phyloP scores from a whole-genome alignment of 1,139 yeast species.

The Entelexis paramagnoliae region DNA sequence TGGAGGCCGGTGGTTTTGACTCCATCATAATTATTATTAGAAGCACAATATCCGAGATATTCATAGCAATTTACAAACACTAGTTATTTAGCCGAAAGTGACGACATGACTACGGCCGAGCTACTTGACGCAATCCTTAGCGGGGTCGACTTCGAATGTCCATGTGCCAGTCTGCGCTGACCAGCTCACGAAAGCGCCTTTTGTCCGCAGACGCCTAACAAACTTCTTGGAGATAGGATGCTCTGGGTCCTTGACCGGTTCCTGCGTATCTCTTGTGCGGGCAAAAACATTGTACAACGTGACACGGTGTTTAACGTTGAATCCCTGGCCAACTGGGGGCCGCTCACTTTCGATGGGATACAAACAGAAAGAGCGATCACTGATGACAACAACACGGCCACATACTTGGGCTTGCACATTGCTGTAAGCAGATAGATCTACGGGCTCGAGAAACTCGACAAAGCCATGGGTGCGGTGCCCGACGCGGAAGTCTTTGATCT shows the following conservation, averaged over 20 bases:
- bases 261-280: constrained; percentile 55
- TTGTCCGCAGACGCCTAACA: constrained; percentile 56
- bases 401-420: constrained; percentile 47
- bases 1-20: neutral
- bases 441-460: constrained; percentile 67
- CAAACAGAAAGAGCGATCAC: constrained; percentile 51
- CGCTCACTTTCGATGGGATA: constrained; percentile 60
- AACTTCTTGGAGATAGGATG: constrained; percentile 58
- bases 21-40: too few species aligned
- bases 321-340: constrained; percentile 69
- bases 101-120: neutral
- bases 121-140: neutral
- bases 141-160: constrained; percentile 51
- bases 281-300: constrained; percentile 76
- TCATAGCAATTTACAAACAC: too few species aligned
- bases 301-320: constrained; percentile 65
- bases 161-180: constrained; percentile 75
- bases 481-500: constrained; percentile 56
- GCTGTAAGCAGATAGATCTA: constrained; percentile 62
- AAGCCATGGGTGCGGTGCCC: constrained; percentile 76
- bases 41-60: too few species aligned
- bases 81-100: too few species aligned
- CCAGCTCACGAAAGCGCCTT: constrained; percentile 54
- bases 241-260: constrained; percentile 67
- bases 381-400: constrained; percentile 55